Percentiles rank a stretch among this genome's conserved stretches.
Conservation (phyloP, 805 yeast species). For the Naumovozyma castellii region DNA sequence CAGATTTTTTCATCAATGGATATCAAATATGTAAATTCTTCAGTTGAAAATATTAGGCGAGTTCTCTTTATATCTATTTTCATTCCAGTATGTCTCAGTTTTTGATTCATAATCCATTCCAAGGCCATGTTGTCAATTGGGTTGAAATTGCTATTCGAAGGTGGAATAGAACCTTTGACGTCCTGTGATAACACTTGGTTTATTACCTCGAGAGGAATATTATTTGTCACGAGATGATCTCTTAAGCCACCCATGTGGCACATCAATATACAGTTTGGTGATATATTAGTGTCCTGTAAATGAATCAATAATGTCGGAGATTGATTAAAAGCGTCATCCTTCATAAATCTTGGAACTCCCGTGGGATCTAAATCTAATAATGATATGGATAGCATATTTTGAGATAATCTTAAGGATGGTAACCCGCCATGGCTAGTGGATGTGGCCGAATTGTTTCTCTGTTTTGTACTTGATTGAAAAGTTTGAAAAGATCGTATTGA, state of each 20-base stretch:
- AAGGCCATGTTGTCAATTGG: slow-evolving; percentile 18
- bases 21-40: slow-evolving; percentile 11
- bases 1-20: slow-evolving; percentile 23
- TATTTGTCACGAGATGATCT: slow-evolving; percentile 18
- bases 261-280: slow-evolving; percentile 15
- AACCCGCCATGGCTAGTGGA: not conserved
- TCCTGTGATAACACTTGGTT: not conserved
- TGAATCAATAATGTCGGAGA: slow-evolving; percentile 16
- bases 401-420: not conserved
- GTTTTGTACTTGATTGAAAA: slow-evolving; percentile 1
- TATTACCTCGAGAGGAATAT: slow-evolving; percentile 1
- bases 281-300: slow-evolving; percentile 3
- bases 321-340: slow-evolving; percentile 10
- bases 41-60: slow-evolving; percentile 15
- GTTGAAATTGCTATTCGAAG: not conserved
- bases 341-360: not conserved
- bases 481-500: slow-evolving; percentile 19
- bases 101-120: slow-evolving; percentile 23
- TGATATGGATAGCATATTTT: not conserved
- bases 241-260: slow-evolving; percentile 29
- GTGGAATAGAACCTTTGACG: not conserved
- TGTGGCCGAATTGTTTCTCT: not conserved
- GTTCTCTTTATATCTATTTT: slow-evolving; percentile 18
- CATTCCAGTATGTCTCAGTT: slow-evolving; percentile 5
- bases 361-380: not conserved